Base-by-base conservation (phyloP, 2,329 filamentous ascomycete genomes). In the Emergomyces africanus region DNA sequence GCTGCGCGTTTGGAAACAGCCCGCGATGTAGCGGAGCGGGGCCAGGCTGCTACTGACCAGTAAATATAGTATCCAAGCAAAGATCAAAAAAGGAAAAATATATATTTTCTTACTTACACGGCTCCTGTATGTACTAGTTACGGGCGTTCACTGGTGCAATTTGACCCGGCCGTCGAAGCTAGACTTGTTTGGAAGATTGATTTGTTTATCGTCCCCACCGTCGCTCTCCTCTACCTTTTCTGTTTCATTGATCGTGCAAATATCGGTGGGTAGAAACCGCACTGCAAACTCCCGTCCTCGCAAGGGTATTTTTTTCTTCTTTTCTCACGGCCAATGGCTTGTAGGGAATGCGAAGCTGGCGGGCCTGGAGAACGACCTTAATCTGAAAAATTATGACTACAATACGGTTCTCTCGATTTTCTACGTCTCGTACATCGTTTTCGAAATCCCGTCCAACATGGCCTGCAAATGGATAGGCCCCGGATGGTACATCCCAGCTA, bases 221-320 rank as follows among this genome's bases (percentile, higher is more conserved):
- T 88, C 0, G 74, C 84, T 0, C 60, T 88, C 0, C 73, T 89
- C 3, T 89, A 88, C 65, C 77, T 88, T 0, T 88, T 88, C 66
- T 88, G 85, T 72, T 88, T 88, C 71, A 87, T 88, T 63, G 86
- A 88, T 65, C 79, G 86, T n/a, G 83, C 85, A 28, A 89, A 88
- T 62, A 85, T 89, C 42, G 86, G 85, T 84, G 67, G 86, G 85
- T 84, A 67, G 66, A 74, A 23, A 63, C 5, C 55, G 37, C 30
- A 9, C 61, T 58, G 18, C 14, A 57, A 3, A 48, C 30, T 33
- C 18, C 28, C 28, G n/a, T n/a, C n/a, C n/a, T n/a, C n/a, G n/a
- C 6, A 10, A 51, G 2, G 28, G n/a, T n/a, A n/a, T n/a, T n/a
- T n/a, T n/a, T n/a, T n/a, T 20, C 20, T 12, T 25, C 9, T 37